phyloP scores from a whole-genome alignment of 805 yeast genomes.

The Jamesozyma piceae region DNA sequence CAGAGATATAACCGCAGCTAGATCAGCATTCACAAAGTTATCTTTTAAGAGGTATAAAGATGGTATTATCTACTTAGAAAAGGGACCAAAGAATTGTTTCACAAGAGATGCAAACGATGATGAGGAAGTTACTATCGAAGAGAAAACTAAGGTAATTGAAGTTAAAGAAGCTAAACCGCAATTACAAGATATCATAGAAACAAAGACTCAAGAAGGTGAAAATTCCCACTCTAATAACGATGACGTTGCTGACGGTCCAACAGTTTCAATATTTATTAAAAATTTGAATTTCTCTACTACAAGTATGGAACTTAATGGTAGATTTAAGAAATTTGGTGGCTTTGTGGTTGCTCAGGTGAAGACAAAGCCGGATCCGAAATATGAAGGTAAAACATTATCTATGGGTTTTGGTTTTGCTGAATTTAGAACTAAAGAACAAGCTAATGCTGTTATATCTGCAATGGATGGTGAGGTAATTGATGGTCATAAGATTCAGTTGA shows the following conservation, averaged over 20 bases:
- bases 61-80: conserved; percentile 80
- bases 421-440: conserved; percentile 69
- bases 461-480: conserved; percentile 73
- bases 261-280: conserved; percentile 83
- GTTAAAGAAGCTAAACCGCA: conserved; percentile 29
- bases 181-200: conserved; percentile 30
- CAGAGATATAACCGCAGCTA: conserved; percentile 71
- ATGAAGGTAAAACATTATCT: conserved; percentile 55
- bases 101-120: conserved; percentile 42
- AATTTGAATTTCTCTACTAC: conserved; percentile 83
- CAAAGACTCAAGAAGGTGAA: conserved; percentile 35
- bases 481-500: conserved; percentile 85
- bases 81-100: conserved; percentile 83
- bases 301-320: conserved; percentile 40
- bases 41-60: conserved; percentile 84
- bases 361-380: conserved; percentile 79
- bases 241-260: conserved; percentile 51
- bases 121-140: conserved; percentile 32
- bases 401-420: conserved; percentile 99
- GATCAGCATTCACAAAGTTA: conserved; percentile 80
- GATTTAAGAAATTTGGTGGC: conserved; percentile 67
- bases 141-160: conserved; percentile 20
- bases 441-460: conserved; percentile 61
- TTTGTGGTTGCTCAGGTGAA: conserved; percentile 75
- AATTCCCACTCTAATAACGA: conserved; percentile 28